Percentiles rank a stretch among this genome's conserved stretches.
These are phyloP conservation scores for Schrenkiella parvula DNA, from an alignment of 345 rosid species.

Conservation along the genomic window DNA sequence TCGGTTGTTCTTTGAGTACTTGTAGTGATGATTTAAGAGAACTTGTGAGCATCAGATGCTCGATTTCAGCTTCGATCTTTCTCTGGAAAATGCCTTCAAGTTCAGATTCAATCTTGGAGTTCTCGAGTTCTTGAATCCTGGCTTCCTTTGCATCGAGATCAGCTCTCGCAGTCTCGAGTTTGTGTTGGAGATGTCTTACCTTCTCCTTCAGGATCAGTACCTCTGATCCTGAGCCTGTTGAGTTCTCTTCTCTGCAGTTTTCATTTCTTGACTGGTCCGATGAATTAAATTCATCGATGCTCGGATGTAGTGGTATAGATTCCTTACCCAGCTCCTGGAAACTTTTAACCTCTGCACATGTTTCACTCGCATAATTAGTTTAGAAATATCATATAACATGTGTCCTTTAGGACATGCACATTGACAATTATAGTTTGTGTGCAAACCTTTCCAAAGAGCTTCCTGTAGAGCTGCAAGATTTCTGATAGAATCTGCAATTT, in stretches of 20 bases:
- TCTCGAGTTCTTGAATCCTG: constrained; percentile 60
- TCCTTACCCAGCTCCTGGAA: constrained; percentile 53
- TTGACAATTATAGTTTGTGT: not conserved
- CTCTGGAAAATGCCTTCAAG: constrained; percentile 59
- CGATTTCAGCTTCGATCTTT: constrained; percentile 75
- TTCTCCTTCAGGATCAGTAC: constrained; percentile 45
- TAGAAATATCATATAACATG: not conserved
- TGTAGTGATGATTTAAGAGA: constrained; percentile 37
- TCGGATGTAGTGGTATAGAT: constrained; percentile 21
- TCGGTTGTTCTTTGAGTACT: constrained; percentile 37
- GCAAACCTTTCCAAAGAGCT: constrained; percentile 62
- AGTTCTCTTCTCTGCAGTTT: constrained; percentile 5
- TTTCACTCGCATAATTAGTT: constrained; percentile 9
- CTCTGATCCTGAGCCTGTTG: constrained; percentile 40
- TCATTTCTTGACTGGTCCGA: constrained; percentile 36
- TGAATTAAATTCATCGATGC: constrained; percentile 31
- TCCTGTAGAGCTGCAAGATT: constrained; percentile 62
- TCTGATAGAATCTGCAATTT: constrained; percentile 48
- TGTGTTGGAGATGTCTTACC: constrained; percentile 41
- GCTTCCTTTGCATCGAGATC: constrained; percentile 46
- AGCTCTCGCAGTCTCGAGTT: constrained; percentile 45
- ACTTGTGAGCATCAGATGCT: constrained; percentile 45
- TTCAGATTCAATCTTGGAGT: constrained; percentile 48
- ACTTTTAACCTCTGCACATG: constrained; percentile 53
- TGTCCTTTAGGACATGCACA: not conserved